Base-by-base conservation (phyloP, 2,329 filamentous ascomycete species). In the Pseudogymnoascus sp. region DNA sequence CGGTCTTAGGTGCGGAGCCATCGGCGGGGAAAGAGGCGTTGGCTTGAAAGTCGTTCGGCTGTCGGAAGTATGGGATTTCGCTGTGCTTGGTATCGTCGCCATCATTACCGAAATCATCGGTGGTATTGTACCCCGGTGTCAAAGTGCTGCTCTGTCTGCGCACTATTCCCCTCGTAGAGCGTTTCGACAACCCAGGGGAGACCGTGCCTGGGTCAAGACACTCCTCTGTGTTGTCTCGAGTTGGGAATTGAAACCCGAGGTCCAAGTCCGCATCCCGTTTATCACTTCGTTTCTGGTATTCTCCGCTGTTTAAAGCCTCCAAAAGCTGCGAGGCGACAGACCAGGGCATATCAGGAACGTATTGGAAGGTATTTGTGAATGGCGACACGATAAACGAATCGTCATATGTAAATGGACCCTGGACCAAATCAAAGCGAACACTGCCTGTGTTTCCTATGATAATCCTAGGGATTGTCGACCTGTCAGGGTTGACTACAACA, bases 381-480 rank as follows among this genome's bases (percentile, higher is more conserved):
- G 94, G 94, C 7, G 89, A 95, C 26, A 97, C 80, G 37, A 92
- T 86, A 70, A 84, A 97, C 0, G 88, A 90, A 3, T 86, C 87
- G 71, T 99, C 94, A 37, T 84, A 83, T 0, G 94, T 97, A 69
- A 97, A 97, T 0, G 86, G 78, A 0, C 94, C 94, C 71, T 92
- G 84, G 78, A 96, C 95, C 63, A 99, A 89, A 71, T 99, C 94
- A 72, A 97, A 99, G 45, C 94, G 88, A 65, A 99, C 84, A 3
- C 89, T 89, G 23, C 94, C 94, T 0, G 90, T 96, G 73, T 99
- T 99, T 60, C 89, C 79, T 57, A 97, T 82, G 28, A 86, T 84
- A 9, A 97, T 74, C 5, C 83, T 81, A 8, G 90, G 80, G 38
- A 81, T 78, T 60, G 84, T 78, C 10, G 78, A 75, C 2, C 86